phyloP scores from a whole-genome alignment of 768 basidiomycete species.

The Kwoniella mangroviensis region DNA sequence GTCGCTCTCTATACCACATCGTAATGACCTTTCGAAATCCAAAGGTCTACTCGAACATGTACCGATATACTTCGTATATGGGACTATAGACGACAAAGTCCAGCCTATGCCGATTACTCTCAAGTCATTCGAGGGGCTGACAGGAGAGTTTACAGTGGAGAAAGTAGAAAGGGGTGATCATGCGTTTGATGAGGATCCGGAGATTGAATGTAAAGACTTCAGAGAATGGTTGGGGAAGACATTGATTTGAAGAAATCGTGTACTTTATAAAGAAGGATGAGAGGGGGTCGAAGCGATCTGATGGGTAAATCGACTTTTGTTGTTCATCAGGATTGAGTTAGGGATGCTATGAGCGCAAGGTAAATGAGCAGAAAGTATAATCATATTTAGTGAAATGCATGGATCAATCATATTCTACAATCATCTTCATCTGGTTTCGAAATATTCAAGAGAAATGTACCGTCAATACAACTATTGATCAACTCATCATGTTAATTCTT shows the following conservation, averaged over 20 bases:
- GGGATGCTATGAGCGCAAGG: too few species aligned
- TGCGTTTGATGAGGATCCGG: slow-evolving; percentile 49
- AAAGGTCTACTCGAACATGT: slow-evolving; percentile 2
- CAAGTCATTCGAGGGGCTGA: slow-evolving; percentile 26
- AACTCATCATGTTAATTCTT: too few species aligned
- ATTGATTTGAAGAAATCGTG: not conserved
- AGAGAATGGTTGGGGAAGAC: slow-evolving; percentile 43
- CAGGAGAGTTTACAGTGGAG: slow-evolving; percentile 28
- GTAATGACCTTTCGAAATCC: slow-evolving; percentile 22
- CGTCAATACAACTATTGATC: too few species aligned
- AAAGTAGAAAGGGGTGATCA: slow-evolving; percentile 38
- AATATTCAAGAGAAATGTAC: too few species aligned
- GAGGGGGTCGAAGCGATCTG: too few species aligned
- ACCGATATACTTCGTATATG: slow-evolving; percentile 44
- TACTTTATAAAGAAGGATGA: too few species aligned
- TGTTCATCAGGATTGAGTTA: too few species aligned
- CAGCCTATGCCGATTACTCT: slow-evolving; percentile 47
- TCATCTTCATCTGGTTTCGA: too few species aligned
- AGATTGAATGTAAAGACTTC: slow-evolving; percentile 42
- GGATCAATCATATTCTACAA: too few species aligned
- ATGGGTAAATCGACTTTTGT: too few species aligned
- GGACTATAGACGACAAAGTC: slow-evolving; percentile 40
- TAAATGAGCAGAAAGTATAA: too few species aligned
- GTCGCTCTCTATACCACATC: slow-evolving; percentile 41
- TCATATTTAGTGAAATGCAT: too few species aligned